These are phyloP conservation scores for Penicillium sp. DNA, from an alignment of 2,329 filamentous ascomycete genomes.

Conservation along the genomic window DNA sequence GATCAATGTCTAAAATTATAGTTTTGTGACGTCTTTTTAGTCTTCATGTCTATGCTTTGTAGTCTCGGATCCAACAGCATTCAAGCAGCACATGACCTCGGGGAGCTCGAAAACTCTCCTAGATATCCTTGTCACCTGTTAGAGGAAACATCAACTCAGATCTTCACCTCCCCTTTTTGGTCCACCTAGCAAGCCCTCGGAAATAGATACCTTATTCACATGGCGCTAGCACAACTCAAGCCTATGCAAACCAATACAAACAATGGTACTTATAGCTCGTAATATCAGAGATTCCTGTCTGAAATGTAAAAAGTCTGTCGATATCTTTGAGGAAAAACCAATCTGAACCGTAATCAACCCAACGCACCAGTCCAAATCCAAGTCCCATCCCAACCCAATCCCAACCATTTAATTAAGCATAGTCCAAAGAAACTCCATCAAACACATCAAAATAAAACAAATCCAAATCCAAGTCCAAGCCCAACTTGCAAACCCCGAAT, in stretches of 20 bases:
- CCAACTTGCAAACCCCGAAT: not conserved
- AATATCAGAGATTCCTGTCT: not conserved
- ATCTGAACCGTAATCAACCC: constrained; percentile 1
- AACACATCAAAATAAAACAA: not conserved
- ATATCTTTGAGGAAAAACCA: constrained; percentile 7
- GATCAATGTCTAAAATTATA: too few species aligned
- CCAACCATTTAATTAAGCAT: not conserved
- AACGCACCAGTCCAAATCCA: not conserved
- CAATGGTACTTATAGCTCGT: too few species aligned
- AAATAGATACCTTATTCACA: not conserved
- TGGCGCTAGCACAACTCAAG: not conserved
- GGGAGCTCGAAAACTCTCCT: too few species aligned
- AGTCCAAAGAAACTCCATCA: constrained; percentile 5
- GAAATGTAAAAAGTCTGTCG: constrained; percentile 8
- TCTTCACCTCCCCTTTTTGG: too few species aligned
- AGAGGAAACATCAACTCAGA: too few species aligned
- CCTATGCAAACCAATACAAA: not conserved
- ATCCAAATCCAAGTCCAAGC: not conserved
- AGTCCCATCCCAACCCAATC: not conserved
- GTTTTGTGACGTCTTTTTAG: too few species aligned
- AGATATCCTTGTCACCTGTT: too few species aligned
- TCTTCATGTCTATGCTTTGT: too few species aligned
- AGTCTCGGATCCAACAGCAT: too few species aligned
- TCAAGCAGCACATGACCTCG: too few species aligned
- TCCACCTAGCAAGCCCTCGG: not conserved